phyloP scores from a whole-genome alignment of 257 asterid genomes.

The Solanum neorickii region DNA sequence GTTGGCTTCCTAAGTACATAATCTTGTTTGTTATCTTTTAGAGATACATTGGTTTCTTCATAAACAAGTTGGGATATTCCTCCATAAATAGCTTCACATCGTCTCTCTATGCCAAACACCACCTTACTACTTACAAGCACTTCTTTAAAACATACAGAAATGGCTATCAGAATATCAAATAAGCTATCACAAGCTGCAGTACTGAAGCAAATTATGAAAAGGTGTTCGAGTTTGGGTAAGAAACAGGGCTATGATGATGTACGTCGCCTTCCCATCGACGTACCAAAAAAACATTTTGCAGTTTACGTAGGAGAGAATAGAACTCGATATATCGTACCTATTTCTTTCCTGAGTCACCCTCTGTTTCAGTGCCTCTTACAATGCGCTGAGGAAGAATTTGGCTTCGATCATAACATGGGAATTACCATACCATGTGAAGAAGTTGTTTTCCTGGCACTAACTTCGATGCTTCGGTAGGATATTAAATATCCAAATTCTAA shows the following conservation, averaged over 20 bases:
- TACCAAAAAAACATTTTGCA: constrained; percentile 36
- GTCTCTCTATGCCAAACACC: background rate
- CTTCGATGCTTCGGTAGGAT: constrained; percentile 20
- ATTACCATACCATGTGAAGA: constrained; percentile 39
- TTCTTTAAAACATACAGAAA: background rate
- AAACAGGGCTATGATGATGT: constrained; percentile 13
- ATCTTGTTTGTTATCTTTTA: background rate
- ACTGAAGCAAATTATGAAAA: constrained; percentile 26
- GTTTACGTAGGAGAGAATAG: constrained; percentile 33
- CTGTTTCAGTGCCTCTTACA: constrained; percentile 30
- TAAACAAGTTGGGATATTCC: background rate
- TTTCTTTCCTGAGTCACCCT: constrained; percentile 26
- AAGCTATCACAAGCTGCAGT: constrained; percentile 22
- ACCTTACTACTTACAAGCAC: background rate
- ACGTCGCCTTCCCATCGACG: constrained; percentile 22
- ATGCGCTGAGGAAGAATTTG: constrained; percentile 37
- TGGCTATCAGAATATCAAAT: constrained; percentile 27
- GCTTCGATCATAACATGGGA: constrained; percentile 39
- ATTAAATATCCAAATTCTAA: background rate
- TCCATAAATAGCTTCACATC: constrained; percentile 25
- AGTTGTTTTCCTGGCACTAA: constrained; percentile 27
- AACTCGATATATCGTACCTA: constrained; percentile 29
- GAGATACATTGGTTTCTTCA: background rate
- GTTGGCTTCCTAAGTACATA: background rate
- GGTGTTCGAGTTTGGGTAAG: constrained; percentile 34